Evolutionary conservation across 768 basidiomycete genomes (phyloP), one percentile per base, ranked within the genome.

Genomic region (Lactarius hengduanensis): DNA sequence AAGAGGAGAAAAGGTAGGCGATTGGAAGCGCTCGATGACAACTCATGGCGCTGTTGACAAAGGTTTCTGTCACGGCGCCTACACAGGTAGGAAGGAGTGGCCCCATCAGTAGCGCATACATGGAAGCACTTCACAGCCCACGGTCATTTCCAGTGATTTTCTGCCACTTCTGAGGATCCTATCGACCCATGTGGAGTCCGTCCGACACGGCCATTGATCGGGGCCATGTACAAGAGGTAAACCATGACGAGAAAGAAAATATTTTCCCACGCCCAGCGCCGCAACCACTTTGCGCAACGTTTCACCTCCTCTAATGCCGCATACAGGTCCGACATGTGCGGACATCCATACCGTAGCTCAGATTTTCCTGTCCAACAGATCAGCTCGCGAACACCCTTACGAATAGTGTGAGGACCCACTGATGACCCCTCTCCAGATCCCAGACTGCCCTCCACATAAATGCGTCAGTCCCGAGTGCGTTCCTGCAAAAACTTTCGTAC

Each of bases 361-460:
- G 4, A 78, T 76, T 45, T 69, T 74, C 76, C 80, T 81, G 72
- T 32, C 65, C 18, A 55, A 61, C 58, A 60, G 64, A 68, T 45
- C 13, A 32, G 54, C 57, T 34, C 45, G 59, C 65, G 55, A 47
- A 67, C 36, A 10, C 43, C 59, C 43, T 54, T 22, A 6, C 22
- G 3, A 32, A 28, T n/a, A 40, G 40, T 8, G 26, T 16, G 40
- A 85, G n/a, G 10, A 13, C 91, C 77, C 73, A 90, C 93, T 81
- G 66, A 94, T 77, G 36, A 87, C 77, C 68, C 86, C 81, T 66
- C 73, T 72, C 77, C 94, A 91, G 65, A 94, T 86, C 71, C 80
- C 70, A 82, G 77, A 70, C 92, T 92, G 45, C 85, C 72, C 92
- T 81, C 86, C 88, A 96, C 88, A 95, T 91, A 75, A 90, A 88